phyloP scores from a whole-genome alignment of 2,329 filamentous ascomycete genomes.

The Stenocarpella maydis region DNA sequence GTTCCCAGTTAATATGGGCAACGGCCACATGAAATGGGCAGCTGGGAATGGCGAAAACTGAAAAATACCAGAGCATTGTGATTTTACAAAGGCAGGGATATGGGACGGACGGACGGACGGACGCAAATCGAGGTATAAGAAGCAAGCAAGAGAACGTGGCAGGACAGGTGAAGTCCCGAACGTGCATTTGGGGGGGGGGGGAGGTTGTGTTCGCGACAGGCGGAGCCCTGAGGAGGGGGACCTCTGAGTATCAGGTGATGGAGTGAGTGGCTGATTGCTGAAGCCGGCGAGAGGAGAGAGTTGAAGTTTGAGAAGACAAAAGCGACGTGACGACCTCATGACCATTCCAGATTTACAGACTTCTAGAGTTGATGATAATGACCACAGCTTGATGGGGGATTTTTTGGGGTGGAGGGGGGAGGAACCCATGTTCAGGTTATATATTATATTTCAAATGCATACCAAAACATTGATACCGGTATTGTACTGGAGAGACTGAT shows the following conservation, averaged over 20 bases:
- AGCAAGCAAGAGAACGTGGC: background rate
- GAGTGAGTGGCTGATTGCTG: background rate
- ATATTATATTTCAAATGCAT: conserved; percentile 10
- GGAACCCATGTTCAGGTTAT: background rate
- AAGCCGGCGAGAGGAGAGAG: background rate
- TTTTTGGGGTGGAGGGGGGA: too few relatives aligned
- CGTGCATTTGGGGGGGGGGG: background rate
- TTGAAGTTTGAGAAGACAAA: conserved; percentile 24
- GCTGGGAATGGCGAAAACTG: background rate
- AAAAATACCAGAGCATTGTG: background rate
- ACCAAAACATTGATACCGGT: background rate
- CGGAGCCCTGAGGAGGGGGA: background rate
- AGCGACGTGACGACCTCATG: conserved; percentile 31
- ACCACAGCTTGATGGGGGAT: too few relatives aligned
- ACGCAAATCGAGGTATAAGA: background rate
- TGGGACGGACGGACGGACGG: too few relatives aligned
- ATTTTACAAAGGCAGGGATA: background rate
- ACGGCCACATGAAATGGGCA: background rate
- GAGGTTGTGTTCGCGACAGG: conserved; percentile 11
- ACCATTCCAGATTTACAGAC: conserved; percentile 25
- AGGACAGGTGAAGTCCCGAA: background rate
- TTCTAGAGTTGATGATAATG: conserved; percentile 33
- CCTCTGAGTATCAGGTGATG: background rate
- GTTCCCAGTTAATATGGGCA: background rate
- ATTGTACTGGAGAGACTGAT: background rate